Percentiles rank a stretch among this genome's conserved stretches.
These are phyloP conservation scores for Mycena haematopus DNA, from an alignment of 768 basidiomycete genomes.

Conservation along the genomic window DNA sequence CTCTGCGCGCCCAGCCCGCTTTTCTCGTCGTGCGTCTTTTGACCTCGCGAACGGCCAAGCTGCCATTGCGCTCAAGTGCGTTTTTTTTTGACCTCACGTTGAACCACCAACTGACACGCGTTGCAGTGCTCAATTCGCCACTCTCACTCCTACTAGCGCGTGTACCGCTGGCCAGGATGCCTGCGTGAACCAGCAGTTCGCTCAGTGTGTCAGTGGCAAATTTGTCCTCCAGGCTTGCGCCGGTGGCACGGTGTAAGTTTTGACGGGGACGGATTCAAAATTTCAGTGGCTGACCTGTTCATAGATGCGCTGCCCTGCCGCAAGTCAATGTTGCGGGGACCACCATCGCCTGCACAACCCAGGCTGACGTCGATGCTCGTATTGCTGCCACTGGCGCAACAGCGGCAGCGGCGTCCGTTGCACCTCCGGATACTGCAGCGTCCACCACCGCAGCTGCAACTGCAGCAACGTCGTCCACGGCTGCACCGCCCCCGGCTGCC, in stretches of 20 bases:
- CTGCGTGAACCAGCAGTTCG: slow-evolving; percentile 56
- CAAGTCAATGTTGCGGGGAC: slow-evolving; percentile 57
- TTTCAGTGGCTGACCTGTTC: neutral
- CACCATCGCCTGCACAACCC: slow-evolving; percentile 57
- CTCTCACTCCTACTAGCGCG: slow-evolving; percentile 40
- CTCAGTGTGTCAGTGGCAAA: slow-evolving; percentile 61
- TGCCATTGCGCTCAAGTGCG: slow-evolving; percentile 49
- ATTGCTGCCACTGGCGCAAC: slow-evolving; percentile 43
- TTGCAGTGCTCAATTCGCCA: slow-evolving; percentile 43
- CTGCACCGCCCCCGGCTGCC: slow-evolving; percentile 4
- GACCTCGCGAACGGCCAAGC: slow-evolving; percentile 48
- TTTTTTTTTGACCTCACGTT: neutral
- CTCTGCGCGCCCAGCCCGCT: slow-evolving; percentile 44
- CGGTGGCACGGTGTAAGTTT: slow-evolving; percentile 43
- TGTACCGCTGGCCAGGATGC: slow-evolving; percentile 50
- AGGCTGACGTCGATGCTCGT: slow-evolving; percentile 52
- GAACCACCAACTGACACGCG: neutral
- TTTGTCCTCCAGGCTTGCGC: slow-evolving; percentile 46
- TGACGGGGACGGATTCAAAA: neutral
- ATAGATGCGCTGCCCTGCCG: slow-evolving; percentile 59
- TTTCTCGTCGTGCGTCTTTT: slow-evolving; percentile 39
- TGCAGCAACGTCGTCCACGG: neutral
- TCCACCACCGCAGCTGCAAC: neutral
- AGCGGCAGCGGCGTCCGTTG: slow-evolving; percentile 20
- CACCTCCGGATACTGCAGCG: neutral